Percentiles rank a stretch among this genome's conserved stretches.
Evolutionary conservation across 148 eudicot species (phyloP).

Genomic region (Rhododendron kiyosumense): DNA sequence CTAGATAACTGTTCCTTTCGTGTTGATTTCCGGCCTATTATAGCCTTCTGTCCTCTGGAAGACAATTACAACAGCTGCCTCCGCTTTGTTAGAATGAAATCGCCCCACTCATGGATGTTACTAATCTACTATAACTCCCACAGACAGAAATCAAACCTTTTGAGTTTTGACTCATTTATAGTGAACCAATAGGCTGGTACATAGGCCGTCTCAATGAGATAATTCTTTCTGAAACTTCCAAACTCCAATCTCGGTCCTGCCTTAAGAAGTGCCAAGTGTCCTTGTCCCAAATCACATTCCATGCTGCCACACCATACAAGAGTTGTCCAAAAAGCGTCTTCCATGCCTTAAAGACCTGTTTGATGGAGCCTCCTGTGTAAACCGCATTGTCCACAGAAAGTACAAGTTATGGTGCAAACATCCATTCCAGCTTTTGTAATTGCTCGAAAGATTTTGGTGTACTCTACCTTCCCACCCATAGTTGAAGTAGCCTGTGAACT

Average conservation of each 20-base stretch:
- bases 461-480: background rate
- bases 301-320: background rate
- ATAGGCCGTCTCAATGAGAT: background rate
- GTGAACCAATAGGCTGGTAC: background rate
- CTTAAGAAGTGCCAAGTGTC: background rate
- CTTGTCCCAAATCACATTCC: background rate
- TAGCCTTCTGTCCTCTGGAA: background rate
- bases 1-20: background rate
- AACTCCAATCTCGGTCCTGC: background rate
- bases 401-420: background rate
- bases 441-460: background rate
- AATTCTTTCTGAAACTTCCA: background rate
- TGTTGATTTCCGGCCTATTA: background rate
- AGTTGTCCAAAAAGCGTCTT: background rate
- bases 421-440: background rate
- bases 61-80: background rate
- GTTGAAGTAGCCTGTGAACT: background rate
- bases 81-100: background rate
- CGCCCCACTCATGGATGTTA: background rate
- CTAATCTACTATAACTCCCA: background rate
- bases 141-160: background rate
- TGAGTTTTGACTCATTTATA: background rate
- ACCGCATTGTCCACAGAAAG: background rate
- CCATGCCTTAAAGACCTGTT: background rate
- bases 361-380: background rate